Evolutionary conservation across 2,329 filamentous ascomycete species (phyloP).

Genomic region (Lecanicillium sp.): DNA sequence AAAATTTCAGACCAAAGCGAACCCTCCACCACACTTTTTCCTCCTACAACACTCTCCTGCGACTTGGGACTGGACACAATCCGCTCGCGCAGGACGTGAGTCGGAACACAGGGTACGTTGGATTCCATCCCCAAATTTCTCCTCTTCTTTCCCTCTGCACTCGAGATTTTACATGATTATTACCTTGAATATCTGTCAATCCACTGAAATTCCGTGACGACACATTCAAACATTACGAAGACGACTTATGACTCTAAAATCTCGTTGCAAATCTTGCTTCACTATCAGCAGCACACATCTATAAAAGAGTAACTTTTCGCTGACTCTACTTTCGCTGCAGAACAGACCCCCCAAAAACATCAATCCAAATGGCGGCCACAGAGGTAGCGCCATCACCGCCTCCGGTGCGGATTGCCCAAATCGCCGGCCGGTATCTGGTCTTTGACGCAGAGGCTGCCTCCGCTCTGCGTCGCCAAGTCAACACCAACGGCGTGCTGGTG

Average conservation of each 20-base stretch:
- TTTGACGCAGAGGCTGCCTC: slow-evolving; percentile 80
- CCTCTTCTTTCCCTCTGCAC: not conserved
- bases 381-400: slow-evolving; percentile 7
- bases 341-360: not conserved
- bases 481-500: slow-evolving; percentile 78
- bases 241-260: slow-evolving; percentile 31
- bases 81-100: slow-evolving; percentile 8
- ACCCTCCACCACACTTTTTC: not conserved
- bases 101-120: slow-evolving; percentile 12
- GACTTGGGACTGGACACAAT: not conserved
- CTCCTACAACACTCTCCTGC: not conserved
- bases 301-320: not conserved
- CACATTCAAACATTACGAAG: slow-evolving; percentile 34
- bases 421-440: slow-evolving; percentile 76
- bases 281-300: not conserved
- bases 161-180: slow-evolving; percentile 37
- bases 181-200: slow-evolving; percentile 50
- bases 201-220: slow-evolving; percentile 44
- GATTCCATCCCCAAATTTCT: slow-evolving; percentile 7
- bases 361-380: slow-evolving; percentile 12
- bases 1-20: slow-evolving; percentile 3
- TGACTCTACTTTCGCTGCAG: slow-evolving; percentile 4
- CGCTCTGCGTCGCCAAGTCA: slow-evolving; percentile 68
- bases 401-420: slow-evolving; percentile 70
- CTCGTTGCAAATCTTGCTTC: slow-evolving; percentile 3